Base-by-base conservation (phyloP, 352 stramenopile species). In the Aphanomyces euteiches region DNA sequence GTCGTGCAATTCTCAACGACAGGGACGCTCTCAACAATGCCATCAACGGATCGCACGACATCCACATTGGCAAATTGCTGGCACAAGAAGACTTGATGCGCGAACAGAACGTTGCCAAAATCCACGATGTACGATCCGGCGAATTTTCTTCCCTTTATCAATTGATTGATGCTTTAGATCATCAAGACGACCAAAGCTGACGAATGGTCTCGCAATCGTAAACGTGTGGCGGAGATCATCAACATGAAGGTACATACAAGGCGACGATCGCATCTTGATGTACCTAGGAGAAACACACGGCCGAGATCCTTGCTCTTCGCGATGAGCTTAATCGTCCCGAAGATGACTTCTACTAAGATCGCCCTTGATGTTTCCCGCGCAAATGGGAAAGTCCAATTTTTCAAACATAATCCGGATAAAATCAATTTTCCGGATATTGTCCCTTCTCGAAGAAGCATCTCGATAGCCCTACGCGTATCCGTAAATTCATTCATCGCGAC, bases 11-110 rank as follows among this genome's bases (percentile, higher is more conserved):
- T 56, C 63, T 93, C 56, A 92, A 92, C 69, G 84, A 93, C 60
- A 67, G 85, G 57, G 85, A 93, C 40, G 85, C 87, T 12, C 74
- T 95, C 56, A 93, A 90, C 73, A 92, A 90, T 59, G 87, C 87
- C 34, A 93, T 97, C 72, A 93, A 96, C 56, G 85, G 86, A 15
- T 96, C 89, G 28, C 90, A 97, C 70, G 90, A 97, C 61, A 95
- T 96, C 47, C 90, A 97, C 74, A 93, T 97, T 38, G 89, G 88
- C 53, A 96, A 95, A 66, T 66, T 96, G 21, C 76, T 96, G 28
- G 82, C 85, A 0, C 84, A 90, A 56, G 90, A 97, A 79, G 88
- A 96, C 67, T 78, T 79, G 28, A 84, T 95, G 79, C 84, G 85
- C 15, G 84, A 93, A 69, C 84, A 91, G 70, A 92, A 84, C 72